Conservation (phyloP, 495 filamentous ascomycete species). For the Daldinia decipiens region DNA sequence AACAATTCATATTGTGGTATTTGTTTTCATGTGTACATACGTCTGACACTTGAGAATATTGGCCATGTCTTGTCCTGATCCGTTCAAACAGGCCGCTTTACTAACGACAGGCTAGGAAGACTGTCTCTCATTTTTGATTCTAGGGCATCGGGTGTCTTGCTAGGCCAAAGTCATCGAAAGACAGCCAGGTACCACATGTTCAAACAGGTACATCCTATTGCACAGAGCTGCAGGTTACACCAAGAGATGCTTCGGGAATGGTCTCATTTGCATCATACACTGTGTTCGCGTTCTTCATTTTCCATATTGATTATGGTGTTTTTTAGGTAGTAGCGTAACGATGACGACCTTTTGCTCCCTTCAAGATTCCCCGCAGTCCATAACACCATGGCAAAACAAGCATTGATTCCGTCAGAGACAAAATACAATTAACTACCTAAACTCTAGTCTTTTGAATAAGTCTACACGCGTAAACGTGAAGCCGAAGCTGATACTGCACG, state of each 20-base stretch:
- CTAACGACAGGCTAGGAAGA: constrained; percentile 35
- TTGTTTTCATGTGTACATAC: not conserved
- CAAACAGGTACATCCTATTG: constrained; percentile 31
- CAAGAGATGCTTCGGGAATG: constrained; percentile 27
- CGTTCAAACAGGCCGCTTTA: constrained; percentile 27
- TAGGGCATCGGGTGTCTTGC: constrained; percentile 47
- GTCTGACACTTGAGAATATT: constrained; percentile 20
- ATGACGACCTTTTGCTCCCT: constrained; percentile 27
- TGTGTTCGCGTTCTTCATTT: not conserved
- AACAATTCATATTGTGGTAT: not conserved
- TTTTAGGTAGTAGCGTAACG: constrained; percentile 37
- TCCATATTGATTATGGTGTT: constrained; percentile 15
- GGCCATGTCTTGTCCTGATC: constrained; percentile 36
- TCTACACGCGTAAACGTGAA: not conserved
- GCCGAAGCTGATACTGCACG: constrained; percentile 10
- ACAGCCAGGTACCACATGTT: constrained; percentile 37
- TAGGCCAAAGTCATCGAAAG: constrained; percentile 41
- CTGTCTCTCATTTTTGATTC: constrained; percentile 45
- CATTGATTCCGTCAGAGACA: constrained; percentile 33
- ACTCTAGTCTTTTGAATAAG: too few relatives aligned
- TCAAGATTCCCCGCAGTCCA: constrained; percentile 32
- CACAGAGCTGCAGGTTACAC: constrained; percentile 30
- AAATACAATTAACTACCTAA: constrained; percentile 8
- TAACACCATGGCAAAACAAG: constrained; percentile 29
- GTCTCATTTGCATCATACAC: constrained; percentile 32